These are phyloP conservation scores for Leccinum solheimii DNA, from an alignment of 1,284 basidiomycete species.

Conservation along the genomic window DNA sequence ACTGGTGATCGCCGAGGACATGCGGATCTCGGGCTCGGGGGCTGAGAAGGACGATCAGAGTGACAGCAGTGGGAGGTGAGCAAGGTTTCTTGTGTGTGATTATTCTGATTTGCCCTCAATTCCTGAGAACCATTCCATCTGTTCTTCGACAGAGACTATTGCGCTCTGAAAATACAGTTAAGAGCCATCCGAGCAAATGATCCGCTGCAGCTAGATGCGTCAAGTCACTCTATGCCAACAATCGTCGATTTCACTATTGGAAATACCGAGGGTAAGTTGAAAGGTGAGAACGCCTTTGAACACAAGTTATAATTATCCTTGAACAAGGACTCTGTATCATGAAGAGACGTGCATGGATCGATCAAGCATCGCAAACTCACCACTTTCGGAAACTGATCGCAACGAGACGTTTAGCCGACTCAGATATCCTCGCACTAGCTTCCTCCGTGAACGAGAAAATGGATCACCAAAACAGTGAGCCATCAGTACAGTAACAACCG, in stretches of 20 bases:
- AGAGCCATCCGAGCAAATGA: slow-evolving; percentile 46
- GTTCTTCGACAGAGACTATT: slow-evolving; percentile 58
- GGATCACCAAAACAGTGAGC: slow-evolving; percentile 16
- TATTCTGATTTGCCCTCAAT: slow-evolving; percentile 2
- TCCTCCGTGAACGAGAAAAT: slow-evolving; percentile 1
- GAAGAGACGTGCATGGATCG: slow-evolving; percentile 7
- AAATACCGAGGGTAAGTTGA: slow-evolving; percentile 2
- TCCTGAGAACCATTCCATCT: slow-evolving; percentile 1
- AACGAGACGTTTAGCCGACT: not conserved
- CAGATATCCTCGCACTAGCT: not conserved
- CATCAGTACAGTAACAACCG: not conserved
- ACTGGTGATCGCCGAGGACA: slow-evolving; percentile 41
- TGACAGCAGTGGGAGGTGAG: slow-evolving; percentile 12
- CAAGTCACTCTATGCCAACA: slow-evolving; percentile 14
- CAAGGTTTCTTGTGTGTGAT: not conserved
- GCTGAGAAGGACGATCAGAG: slow-evolving; percentile 5
- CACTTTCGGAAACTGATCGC: slow-evolving; percentile 4
- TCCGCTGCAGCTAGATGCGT: slow-evolving; percentile 26
- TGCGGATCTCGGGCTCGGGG: not conserved
- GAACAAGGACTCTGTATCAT: not conserved
- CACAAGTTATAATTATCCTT: not conserved
- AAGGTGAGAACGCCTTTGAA: slow-evolving; percentile 11
- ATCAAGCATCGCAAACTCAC: not conserved
- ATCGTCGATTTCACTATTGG: not conserved
- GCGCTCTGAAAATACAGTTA: slow-evolving; percentile 69